phyloP scores from a whole-genome alignment of 257 asterid genomes.

The Solanum bulbocastanum region DNA sequence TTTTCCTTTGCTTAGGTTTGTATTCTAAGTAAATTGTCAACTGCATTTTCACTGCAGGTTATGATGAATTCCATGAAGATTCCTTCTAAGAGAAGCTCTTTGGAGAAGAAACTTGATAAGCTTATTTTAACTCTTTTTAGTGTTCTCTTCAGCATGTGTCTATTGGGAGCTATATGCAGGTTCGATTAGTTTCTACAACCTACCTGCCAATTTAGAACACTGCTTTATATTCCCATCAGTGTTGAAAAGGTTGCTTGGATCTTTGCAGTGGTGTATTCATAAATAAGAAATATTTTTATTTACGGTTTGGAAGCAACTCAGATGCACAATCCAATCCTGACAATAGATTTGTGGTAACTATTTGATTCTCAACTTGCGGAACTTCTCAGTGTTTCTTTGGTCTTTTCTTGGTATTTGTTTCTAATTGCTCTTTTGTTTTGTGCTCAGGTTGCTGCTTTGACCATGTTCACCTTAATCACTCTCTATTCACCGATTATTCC shows the following conservation, averaged over 20 bases:
- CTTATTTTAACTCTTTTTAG: slow-evolving; percentile 79
- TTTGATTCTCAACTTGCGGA: background rate
- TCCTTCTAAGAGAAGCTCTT: slow-evolving; percentile 96
- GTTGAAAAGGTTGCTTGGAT: slow-evolving; percentile 1
- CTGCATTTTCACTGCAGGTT: slow-evolving; percentile 47
- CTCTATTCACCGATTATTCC: slow-evolving; percentile 99
- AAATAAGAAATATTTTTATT: slow-evolving; percentile 64
- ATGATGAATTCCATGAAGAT: slow-evolving; percentile 99
- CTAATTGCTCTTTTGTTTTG: slow-evolving; percentile 4
- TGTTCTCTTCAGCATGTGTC: slow-evolving; percentile 86
- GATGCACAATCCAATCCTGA: slow-evolving; percentile 83
- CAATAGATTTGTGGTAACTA: slow-evolving; percentile 79
- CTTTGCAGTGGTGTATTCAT: slow-evolving; percentile 83
- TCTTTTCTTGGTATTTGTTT: background rate
- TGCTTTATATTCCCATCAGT: background rate
- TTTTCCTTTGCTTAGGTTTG: slow-evolving; percentile 3
- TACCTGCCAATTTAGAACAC: background rate
- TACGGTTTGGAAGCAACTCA: slow-evolving; percentile 47
- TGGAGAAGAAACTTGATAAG: slow-evolving; percentile 97
- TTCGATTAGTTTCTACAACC: slow-evolving; percentile 19
- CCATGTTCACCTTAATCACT: slow-evolving; percentile 93
- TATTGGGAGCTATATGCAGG: slow-evolving; percentile 99
- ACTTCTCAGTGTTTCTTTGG: background rate
- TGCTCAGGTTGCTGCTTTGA: slow-evolving; percentile 85
- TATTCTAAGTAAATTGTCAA: slow-evolving; percentile 3